Conservation (phyloP, 805 yeast genomes). For the Wickerhamomyces bovis region DNA sequence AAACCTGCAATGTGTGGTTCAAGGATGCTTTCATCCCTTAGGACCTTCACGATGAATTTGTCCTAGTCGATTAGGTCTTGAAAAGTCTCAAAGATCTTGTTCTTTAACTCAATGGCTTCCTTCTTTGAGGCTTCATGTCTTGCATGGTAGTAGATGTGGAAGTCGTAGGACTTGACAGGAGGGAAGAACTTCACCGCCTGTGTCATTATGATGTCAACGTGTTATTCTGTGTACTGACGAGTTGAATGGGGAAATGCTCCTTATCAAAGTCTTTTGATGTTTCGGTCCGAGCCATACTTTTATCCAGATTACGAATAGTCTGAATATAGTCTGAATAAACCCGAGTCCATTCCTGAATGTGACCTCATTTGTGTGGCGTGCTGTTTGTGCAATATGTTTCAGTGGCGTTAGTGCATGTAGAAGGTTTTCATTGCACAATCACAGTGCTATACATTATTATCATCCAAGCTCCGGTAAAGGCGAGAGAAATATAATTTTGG, state of each 20-base stretch:
- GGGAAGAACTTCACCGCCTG: slow-evolving; percentile 3
- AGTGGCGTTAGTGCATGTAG: too few relatives aligned
- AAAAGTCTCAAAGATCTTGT: slow-evolving; percentile 33
- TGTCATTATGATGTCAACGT: neutral
- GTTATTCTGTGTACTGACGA: neutral
- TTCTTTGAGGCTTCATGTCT: slow-evolving; percentile 26
- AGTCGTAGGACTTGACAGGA: slow-evolving; percentile 36
- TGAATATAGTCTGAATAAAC: too few relatives aligned
- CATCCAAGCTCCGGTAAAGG: neutral
- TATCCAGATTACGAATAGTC: too few relatives aligned
- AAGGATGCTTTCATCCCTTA: slow-evolving; percentile 4
- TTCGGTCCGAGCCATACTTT: too few relatives aligned
- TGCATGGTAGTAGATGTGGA: slow-evolving; percentile 45
- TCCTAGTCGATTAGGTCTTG: slow-evolving; percentile 31
- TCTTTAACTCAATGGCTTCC: slow-evolving; percentile 34
- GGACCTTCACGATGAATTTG: slow-evolving; percentile 7
- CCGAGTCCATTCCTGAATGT: too few relatives aligned
- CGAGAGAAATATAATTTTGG: neutral
- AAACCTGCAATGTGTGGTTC: slow-evolving; percentile 45
- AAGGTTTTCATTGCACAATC: too few relatives aligned
- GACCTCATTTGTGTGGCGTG: too few relatives aligned
- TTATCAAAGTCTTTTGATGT: neutral
- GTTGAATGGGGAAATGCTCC: neutral
- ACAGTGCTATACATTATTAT: too few relatives aligned
- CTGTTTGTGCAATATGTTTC: too few relatives aligned